These are phyloP conservation scores for Paramyrothecium sp. DNA, from an alignment of 2,329 filamentous ascomycete species.

Conservation along the genomic window DNA sequence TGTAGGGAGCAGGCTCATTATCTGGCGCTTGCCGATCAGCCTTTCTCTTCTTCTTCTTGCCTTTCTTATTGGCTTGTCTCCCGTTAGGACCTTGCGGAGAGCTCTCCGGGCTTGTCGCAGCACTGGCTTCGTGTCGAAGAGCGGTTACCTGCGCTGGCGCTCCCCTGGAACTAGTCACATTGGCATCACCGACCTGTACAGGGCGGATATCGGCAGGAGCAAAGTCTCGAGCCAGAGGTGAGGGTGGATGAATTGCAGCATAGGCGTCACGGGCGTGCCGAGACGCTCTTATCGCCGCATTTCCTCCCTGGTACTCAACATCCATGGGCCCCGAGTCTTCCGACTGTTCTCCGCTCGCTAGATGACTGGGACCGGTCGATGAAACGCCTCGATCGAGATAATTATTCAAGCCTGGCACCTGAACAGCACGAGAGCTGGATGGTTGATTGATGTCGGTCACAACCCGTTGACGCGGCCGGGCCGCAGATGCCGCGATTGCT, in stretches of 20 bases:
- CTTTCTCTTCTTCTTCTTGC: conserved; percentile 49
- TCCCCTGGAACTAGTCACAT: conserved; percentile 17
- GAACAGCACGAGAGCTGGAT: conserved; percentile 10
- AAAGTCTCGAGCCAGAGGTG: conserved; percentile 69
- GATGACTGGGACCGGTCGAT: conserved; percentile 14
- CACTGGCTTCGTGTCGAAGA: conserved; percentile 48
- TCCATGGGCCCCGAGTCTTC: conserved; percentile 36
- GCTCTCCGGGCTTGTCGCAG: conserved; percentile 57
- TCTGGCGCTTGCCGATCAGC: conserved; percentile 54
- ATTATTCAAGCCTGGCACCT: conserved; percentile 30
- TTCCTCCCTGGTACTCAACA: conserved; percentile 11
- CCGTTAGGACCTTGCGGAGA: conserved; percentile 53
- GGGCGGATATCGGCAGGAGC: conserved; percentile 48
- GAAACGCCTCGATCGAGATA: conserved; percentile 15
- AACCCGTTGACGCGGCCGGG: background rate
- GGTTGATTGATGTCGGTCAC: background rate
- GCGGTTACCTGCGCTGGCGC: conserved; percentile 55
- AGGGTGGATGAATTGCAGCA: conserved; percentile 37
- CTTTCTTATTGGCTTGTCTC: conserved; percentile 45
- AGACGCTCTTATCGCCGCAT: conserved; percentile 9
- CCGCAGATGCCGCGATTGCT: background rate
- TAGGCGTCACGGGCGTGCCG: conserved; percentile 19
- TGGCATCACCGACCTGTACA: conserved; percentile 10
- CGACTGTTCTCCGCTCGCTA: conserved; percentile 37
- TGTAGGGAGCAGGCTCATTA: conserved; percentile 48